A percentile compares a stretch with the other conserved stretches of the same genome.
Conservation (phyloP, 1,284 basidiomycete species). For the Xerocomus nothofagi region DNA sequence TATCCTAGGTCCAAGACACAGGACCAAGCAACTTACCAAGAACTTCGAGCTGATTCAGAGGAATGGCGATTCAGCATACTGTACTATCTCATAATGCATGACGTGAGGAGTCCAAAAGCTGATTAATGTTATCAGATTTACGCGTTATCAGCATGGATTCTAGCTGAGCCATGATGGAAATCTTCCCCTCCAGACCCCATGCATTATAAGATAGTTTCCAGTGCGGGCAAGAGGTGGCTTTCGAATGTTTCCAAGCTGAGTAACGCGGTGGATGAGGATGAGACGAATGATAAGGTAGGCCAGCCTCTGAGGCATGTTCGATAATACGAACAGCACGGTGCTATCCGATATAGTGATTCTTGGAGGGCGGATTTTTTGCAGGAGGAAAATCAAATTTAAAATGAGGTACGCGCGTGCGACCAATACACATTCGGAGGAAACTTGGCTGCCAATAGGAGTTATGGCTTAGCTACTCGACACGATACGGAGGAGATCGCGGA, state of each 20-base stretch:
- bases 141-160: too few relatives aligned
- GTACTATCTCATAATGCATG: too few relatives aligned
- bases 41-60: too few relatives aligned
- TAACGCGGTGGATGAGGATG: conserved; percentile 2
- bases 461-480: background rate
- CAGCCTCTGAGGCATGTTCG: background rate
- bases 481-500: conserved; percentile 10
- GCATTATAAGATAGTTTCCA: too few relatives aligned
- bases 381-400: background rate
- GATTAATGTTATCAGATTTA: too few relatives aligned
- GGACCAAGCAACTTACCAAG: too few relatives aligned
- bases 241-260: background rate
- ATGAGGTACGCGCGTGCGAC: conserved; percentile 4
- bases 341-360: background rate
- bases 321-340: background rate
- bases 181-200: too few relatives aligned
- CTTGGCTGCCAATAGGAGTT: background rate
- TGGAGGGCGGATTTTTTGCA: background rate
- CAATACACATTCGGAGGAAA: background rate
- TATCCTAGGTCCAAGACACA: conserved; percentile 3
- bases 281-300: background rate
- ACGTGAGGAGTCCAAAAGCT: too few relatives aligned
- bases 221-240: conserved; percentile 14
- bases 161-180: too few relatives aligned
- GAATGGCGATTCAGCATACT: too few relatives aligned